phyloP scores from a whole-genome alignment of 352 stramenopile genomes.

The Globisporangium acanthophoron region DNA sequence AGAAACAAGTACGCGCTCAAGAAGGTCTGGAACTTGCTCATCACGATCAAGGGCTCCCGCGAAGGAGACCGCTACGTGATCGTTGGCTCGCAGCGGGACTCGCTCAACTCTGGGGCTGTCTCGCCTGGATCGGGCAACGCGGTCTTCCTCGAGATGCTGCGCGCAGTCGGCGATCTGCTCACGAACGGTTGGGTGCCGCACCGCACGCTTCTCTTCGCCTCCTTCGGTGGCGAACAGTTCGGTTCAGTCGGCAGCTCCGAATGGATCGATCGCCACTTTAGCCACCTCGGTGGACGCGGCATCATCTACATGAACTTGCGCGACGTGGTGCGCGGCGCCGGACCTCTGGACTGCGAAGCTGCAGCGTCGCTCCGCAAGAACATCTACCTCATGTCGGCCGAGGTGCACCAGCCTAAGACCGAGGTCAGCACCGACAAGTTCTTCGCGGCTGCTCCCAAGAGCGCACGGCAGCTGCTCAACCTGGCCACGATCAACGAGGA shows the following conservation, averaged over 20 bases:
- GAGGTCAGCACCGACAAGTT: slow-evolving; percentile 41
- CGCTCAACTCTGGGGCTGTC: slow-evolving; percentile 54
- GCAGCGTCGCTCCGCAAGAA: slow-evolving; percentile 69
- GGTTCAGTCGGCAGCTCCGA: slow-evolving; percentile 73
- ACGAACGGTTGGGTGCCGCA: slow-evolving; percentile 73
- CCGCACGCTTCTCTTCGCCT: slow-evolving; percentile 69
- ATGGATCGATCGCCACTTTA: slow-evolving; percentile 80
- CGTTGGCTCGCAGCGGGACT: slow-evolving; percentile 60
- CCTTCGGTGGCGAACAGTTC: slow-evolving; percentile 76
- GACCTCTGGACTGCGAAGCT: slow-evolving; percentile 58
- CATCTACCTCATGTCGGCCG: slow-evolving; percentile 65
- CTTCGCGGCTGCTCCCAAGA: slow-evolving; percentile 19
- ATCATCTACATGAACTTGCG: slow-evolving; percentile 73
- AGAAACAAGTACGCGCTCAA: slow-evolving; percentile 66
- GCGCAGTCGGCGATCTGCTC: slow-evolving; percentile 49
- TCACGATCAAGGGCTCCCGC: slow-evolving; percentile 61
- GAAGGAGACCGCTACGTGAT: slow-evolving; percentile 79
- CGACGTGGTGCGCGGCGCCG: slow-evolving; percentile 64
- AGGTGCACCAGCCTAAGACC: slow-evolving; percentile 60
- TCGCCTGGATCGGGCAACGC: slow-evolving; percentile 69
- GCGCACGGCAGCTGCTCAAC: background rate
- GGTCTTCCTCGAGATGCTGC: slow-evolving; percentile 70
- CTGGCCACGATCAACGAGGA: background rate
- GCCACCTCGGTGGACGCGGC: slow-evolving; percentile 48
- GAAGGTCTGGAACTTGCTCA: slow-evolving; percentile 77